Base-by-base conservation (phyloP, 768 basidiomycete genomes). In the Tricholoma matsutake region DNA sequence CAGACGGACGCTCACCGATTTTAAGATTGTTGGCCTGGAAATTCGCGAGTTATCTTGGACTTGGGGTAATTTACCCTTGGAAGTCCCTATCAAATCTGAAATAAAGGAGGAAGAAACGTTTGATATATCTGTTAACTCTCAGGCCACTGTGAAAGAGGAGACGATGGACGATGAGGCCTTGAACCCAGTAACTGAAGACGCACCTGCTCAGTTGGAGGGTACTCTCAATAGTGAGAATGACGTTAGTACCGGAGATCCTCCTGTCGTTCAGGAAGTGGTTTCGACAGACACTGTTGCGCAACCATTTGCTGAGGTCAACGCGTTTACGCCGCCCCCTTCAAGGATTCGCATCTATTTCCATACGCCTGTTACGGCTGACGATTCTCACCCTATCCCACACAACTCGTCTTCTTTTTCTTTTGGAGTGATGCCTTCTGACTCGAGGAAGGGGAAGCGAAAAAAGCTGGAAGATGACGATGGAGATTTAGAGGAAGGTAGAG, bases 1-100 rank as follows among this genome's bases (percentile, higher is more conserved):
- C 71, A 85, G 89, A 69, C 86, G 93, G 68, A 97, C 96, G 31
- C 86, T 99, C 67, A 98, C 95, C 37, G 96, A 98, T 78, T 99
- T 99, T 85, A 93, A 96, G 78, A 94, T 99, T 72, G 81, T 96
- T 69, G 95, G 91, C 28, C 81, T 98, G 66, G 87, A 92, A 71
- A 89, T 97, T 65, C 85, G 81, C 67, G 87, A 89, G 65, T 78
- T 97, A 61, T 79, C 77, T 65, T 98, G 96, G 96, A 83, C 79
- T 54, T 98, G 96, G 96, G 94, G 94, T 62, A 66, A 78, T 55
- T 68, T 86, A 56, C 84, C 84, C 32, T 66, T 69, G 37, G 34
- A 67, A 25, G 49, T 63, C 57, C 60, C 67, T 54, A 63, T 75
- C 51, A 79, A 77, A 63, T 61, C 61, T 60, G 78, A 79, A 64